Percentiles rank a stretch among this genome's conserved stretches.
These are phyloP conservation scores for Lolium multiflorum DNA, from an alignment of 176 grass and related monocot genomes.

Conservation along the genomic window DNA sequence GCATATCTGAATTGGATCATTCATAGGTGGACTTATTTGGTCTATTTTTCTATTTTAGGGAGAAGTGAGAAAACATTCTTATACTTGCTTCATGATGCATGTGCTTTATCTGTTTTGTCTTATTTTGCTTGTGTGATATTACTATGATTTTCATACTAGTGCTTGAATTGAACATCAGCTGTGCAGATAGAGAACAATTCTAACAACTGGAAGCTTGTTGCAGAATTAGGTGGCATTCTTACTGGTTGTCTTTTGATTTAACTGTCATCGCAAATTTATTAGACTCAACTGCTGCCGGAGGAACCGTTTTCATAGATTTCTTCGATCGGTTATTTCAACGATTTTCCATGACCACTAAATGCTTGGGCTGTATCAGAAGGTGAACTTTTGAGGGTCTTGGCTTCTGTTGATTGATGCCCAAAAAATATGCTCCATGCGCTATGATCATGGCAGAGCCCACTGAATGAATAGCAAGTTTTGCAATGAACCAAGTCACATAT, in stretches of 20 bases:
- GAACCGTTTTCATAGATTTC: slow-evolving; percentile 50
- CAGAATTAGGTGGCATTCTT: slow-evolving; percentile 77
- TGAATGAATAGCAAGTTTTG: slow-evolving; percentile 50
- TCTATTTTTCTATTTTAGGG: neutral
- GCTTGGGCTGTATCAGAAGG: slow-evolving; percentile 50
- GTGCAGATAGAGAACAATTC: slow-evolving; percentile 67
- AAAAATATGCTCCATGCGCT: slow-evolving; percentile 34
- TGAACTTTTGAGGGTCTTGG: slow-evolving; percentile 50
- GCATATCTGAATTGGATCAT: neutral
- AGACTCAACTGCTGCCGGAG: slow-evolving; percentile 55
- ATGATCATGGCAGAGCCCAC: slow-evolving; percentile 29
- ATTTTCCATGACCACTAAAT: slow-evolving; percentile 48
- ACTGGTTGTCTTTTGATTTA: slow-evolving; percentile 81
- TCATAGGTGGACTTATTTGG: slow-evolving; percentile 17
- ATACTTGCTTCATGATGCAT: slow-evolving; percentile 18
- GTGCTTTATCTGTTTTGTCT: slow-evolving; percentile 23
- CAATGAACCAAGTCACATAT: slow-evolving; percentile 48
- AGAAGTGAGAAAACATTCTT: neutral
- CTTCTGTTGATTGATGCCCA: slow-evolving; percentile 41
- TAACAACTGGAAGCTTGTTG: slow-evolving; percentile 81
- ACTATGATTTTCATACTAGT: slow-evolving; percentile 22
- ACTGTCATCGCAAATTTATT: slow-evolving; percentile 63
- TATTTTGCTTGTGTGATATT: slow-evolving; percentile 34
- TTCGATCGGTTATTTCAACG: slow-evolving; percentile 49
- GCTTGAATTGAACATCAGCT: slow-evolving; percentile 54